phyloP scores from a whole-genome alignment of 1,284 basidiomycete species.

The Tylopilus sp. region DNA sequence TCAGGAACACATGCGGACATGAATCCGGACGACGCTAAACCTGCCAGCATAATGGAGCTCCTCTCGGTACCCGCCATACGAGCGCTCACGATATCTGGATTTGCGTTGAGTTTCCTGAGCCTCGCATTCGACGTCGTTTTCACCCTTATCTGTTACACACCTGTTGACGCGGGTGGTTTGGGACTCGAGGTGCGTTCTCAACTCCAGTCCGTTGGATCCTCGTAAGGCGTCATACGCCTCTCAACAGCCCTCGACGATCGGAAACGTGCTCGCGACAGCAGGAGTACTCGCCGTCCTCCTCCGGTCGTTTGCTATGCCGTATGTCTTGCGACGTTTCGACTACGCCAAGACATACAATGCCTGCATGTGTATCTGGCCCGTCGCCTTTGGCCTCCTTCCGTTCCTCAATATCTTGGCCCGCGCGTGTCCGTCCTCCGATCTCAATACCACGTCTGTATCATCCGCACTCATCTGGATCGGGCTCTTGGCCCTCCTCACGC shows the following conservation, averaged over 20 bases:
- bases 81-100: conserved; percentile 20
- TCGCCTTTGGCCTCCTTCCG: conserved; percentile 13
- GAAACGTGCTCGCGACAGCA: conserved; percentile 16
- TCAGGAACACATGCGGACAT: neutral
- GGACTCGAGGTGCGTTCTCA: conserved; percentile 17
- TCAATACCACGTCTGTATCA: neutral
- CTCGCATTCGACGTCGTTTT: conserved; percentile 23
- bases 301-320: conserved; percentile 17
- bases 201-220: neutral
- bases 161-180: conserved; percentile 16
- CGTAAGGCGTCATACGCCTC: neutral
- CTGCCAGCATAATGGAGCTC: conserved; percentile 2
- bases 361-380: conserved; percentile 24
- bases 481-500: conserved; percentile 13
- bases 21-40: neutral
- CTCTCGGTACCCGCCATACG: conserved; percentile 21
- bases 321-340: conserved; percentile 21
- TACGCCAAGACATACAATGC: conserved; percentile 17
- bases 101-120: conserved; percentile 16
- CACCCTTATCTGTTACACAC: conserved; percentile 21
- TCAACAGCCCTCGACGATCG: conserved; percentile 18
- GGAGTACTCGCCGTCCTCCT: conserved; percentile 16
- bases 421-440: neutral
- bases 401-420: conserved; percentile 17
- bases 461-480: conserved; percentile 12